phyloP scores from a whole-genome alignment of 495 filamentous ascomycete genomes.

The Aspergillus egyptiacus region DNA sequence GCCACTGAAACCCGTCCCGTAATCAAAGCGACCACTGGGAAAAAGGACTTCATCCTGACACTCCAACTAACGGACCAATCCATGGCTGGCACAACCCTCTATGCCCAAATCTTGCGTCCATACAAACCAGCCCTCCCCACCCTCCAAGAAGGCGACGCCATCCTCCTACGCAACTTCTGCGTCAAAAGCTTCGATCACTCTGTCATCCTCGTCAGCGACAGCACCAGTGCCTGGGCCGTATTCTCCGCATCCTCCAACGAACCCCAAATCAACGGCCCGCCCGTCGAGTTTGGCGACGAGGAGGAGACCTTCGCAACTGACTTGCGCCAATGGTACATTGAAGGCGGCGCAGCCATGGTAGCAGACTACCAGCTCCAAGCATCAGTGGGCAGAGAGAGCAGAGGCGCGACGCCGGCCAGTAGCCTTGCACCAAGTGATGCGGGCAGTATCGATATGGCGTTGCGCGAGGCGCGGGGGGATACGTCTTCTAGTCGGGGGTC shows the following conservation, averaged over 20 bases:
- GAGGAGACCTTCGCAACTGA: conserved; percentile 52
- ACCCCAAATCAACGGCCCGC: conserved; percentile 52
- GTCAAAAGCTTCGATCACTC: conserved; percentile 48
- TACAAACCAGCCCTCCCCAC: conserved; percentile 65
- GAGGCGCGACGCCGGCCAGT: conserved; percentile 27
- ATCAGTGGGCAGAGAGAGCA: conserved; percentile 32
- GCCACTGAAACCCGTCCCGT: conserved; percentile 53
- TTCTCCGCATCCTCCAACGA: conserved; percentile 38
- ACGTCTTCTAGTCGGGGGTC: conserved; percentile 27
- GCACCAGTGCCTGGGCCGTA: conserved; percentile 62
- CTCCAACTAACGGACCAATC: conserved; percentile 65
- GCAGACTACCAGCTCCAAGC: conserved; percentile 36
- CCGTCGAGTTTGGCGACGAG: conserved; percentile 56
- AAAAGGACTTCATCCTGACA: conserved; percentile 62
- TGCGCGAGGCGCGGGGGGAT: conserved; percentile 17
- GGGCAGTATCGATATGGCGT: conserved; percentile 27
- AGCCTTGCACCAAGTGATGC: conserved; percentile 32
- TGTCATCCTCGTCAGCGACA: conserved; percentile 42
- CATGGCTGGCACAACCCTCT: conserved; percentile 37
- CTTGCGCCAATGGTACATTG: conserved; percentile 42
- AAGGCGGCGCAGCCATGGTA: conserved; percentile 32
- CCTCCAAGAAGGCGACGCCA: conserved; percentile 62
- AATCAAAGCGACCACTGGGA: conserved; percentile 56
- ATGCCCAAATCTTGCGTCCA: conserved; percentile 68
- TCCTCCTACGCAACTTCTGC: conserved; percentile 70